These are phyloP conservation scores for Kwoniella newhampshirensis DNA, from an alignment of 768 basidiomycete genomes.

Conservation along the genomic window DNA sequence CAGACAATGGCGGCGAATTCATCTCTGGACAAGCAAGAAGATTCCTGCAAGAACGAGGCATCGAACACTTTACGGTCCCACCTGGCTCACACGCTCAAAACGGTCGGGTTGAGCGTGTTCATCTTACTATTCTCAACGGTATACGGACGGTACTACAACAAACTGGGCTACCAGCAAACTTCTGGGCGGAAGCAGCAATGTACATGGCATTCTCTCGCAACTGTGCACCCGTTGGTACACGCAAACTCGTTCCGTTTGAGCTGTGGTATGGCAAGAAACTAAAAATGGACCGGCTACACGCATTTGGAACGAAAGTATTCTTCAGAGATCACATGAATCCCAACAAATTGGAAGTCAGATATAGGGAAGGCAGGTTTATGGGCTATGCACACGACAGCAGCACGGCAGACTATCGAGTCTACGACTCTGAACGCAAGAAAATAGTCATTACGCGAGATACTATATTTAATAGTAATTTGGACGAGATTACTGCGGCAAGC, in stretches of 20 bases:
- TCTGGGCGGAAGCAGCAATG: slow-evolving; percentile 22
- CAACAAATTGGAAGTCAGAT: slow-evolving; percentile 1
- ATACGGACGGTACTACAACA: slow-evolving; percentile 18
- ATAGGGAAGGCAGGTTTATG: slow-evolving; percentile 1
- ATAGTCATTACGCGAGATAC: no score
- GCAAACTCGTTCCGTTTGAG: not conserved
- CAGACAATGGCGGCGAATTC: slow-evolving; percentile 15
- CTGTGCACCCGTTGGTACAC: not conserved
- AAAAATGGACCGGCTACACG: slow-evolving; percentile 3
- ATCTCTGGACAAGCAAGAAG: not conserved
- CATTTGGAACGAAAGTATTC: slow-evolving; percentile 5
- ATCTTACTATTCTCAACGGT: slow-evolving; percentile 21
- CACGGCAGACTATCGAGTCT: no score
- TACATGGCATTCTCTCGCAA: slow-evolving; percentile 22
- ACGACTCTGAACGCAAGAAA: no score
- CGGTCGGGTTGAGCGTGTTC: slow-evolving; percentile 27
- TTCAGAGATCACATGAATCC: slow-evolving; percentile 1
- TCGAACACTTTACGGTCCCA: slow-evolving; percentile 12
- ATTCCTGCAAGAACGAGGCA: not conserved
- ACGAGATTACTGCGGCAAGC: no score
- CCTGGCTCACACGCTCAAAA: slow-evolving; percentile 29
- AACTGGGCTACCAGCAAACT: slow-evolving; percentile 13
- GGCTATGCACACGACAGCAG: not conserved
- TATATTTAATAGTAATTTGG: no score
- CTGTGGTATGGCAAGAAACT: slow-evolving; percentile 10